A percentile compares a stretch with the other conserved stretches of the same genome.
These are phyloP conservation scores for Penicillium ucsense DNA, from an alignment of 495 filamentous ascomycete genomes.

Conservation along the genomic window DNA sequence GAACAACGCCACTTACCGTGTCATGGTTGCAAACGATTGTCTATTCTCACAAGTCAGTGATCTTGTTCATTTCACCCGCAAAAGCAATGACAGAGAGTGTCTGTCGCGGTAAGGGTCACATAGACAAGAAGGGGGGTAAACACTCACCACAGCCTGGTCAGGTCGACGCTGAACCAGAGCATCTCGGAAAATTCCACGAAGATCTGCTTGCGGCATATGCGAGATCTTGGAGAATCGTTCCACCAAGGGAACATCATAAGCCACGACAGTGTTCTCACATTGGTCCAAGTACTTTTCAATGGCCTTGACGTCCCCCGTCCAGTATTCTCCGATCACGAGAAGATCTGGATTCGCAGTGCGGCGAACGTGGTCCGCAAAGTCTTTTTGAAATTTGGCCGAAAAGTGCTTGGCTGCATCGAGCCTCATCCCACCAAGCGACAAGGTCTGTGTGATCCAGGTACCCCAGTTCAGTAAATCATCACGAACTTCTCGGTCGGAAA, in stretches of 20 bases:
- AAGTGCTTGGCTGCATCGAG: constrained; percentile 72
- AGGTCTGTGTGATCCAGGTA: constrained; percentile 49
- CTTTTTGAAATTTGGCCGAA: constrained; percentile 50
- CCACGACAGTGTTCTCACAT: constrained; percentile 46
- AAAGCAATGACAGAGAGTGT: too few relatives aligned
- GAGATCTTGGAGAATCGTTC: constrained; percentile 53
- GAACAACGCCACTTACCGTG: constrained; percentile 21
- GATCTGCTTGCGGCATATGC: constrained; percentile 40
- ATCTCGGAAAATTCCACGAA: constrained; percentile 51
- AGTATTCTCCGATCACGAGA: constrained; percentile 69
- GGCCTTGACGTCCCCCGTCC: constrained; percentile 48
- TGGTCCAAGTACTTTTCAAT: constrained; percentile 49
- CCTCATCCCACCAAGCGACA: constrained; percentile 56
- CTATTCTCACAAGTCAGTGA: constrained; percentile 8
- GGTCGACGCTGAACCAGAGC: constrained; percentile 50
- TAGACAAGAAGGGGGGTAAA: not conserved
- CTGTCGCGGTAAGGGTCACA: not conserved
- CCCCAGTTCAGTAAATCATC: constrained; percentile 59
- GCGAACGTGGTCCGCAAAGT: constrained; percentile 48
- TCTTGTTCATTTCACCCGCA: not conserved
- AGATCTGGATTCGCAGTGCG: constrained; percentile 38
- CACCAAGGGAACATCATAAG: constrained; percentile 63
- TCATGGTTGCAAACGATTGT: constrained; percentile 38
- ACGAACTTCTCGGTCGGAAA: constrained; percentile 53
- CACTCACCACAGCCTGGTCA: constrained; percentile 51